These are phyloP conservation scores for Phylloporus rhodoxanthus DNA, from an alignment of 768 basidiomycete genomes.

Conservation along the genomic window DNA sequence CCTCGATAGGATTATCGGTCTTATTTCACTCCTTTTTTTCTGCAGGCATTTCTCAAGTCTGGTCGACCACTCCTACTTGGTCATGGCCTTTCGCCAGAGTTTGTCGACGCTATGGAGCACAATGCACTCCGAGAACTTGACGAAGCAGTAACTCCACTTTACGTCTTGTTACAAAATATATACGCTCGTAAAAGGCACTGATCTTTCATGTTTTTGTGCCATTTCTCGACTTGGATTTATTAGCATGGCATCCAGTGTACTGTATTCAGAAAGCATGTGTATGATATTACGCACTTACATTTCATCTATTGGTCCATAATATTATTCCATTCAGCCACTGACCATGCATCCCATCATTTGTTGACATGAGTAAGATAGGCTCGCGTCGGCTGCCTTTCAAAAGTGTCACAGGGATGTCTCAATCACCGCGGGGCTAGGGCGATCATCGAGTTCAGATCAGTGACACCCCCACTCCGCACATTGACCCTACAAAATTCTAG, in stretches of 20 bases:
- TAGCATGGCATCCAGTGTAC: constrained; percentile 19
- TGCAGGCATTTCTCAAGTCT: constrained; percentile 58
- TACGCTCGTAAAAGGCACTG: constrained; percentile 41
- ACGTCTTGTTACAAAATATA: constrained; percentile 53
- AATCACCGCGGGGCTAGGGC: background rate
- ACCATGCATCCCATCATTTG: too few species aligned
- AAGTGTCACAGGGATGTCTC: background rate
- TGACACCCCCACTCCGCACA: too few species aligned
- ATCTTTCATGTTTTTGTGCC: constrained; percentile 2
- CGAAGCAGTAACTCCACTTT: constrained; percentile 42
- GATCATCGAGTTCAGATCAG: background rate
- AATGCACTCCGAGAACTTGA: constrained; percentile 49
- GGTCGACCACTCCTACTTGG: constrained; percentile 65
- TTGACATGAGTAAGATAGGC: background rate
- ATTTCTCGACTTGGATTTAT: constrained; percentile 8
- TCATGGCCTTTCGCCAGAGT: constrained; percentile 48
- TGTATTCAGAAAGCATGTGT: constrained; percentile 14
- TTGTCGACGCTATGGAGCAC: constrained; percentile 49
- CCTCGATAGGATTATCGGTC: background rate
- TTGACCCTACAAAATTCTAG: background rate
- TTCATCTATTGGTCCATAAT: background rate
- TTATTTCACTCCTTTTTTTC: background rate
- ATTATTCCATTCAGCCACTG: background rate
- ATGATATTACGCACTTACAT: constrained; percentile 12
- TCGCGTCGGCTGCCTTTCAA: too few species aligned